phyloP scores from a whole-genome alignment of 345 rosid genomes.

The Ceriops decandra region DNA sequence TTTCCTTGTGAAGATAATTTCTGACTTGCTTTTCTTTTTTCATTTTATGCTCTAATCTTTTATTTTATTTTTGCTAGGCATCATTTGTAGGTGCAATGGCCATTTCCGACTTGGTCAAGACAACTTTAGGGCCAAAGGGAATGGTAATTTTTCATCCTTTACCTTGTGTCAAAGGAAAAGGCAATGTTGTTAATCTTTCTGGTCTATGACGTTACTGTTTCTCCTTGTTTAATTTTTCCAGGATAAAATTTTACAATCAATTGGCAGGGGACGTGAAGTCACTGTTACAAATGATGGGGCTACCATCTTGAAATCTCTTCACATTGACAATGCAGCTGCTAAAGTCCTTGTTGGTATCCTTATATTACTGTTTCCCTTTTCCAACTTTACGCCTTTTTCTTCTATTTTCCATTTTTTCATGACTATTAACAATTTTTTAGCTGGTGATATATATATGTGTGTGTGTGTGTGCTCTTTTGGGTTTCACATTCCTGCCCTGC shows the following conservation, averaged over 20 bases:
- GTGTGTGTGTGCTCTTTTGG: too few relatives aligned
- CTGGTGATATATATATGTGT: too few relatives aligned
- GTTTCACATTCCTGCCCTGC: too few relatives aligned
- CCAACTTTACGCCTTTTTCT: background rate
- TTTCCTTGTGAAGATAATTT: background rate
- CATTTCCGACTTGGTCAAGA: slow-evolving; percentile 81
- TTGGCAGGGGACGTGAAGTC: slow-evolving; percentile 75
- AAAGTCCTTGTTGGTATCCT: slow-evolving; percentile 93
- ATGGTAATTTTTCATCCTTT: slow-evolving; percentile 50
- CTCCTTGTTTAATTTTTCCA: slow-evolving; percentile 21
- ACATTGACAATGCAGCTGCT: slow-evolving; percentile 93
- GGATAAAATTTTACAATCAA: slow-evolving; percentile 97
- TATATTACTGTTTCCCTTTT: background rate
- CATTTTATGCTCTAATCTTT: background rate
- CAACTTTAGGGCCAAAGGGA: slow-evolving; percentile 96
- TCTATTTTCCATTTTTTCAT: background rate
- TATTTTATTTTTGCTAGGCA: slow-evolving; percentile 40
- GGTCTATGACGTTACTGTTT: slow-evolving; percentile 4
- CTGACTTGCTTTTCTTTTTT: background rate
- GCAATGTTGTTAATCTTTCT: background rate
- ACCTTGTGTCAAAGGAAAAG: background rate
- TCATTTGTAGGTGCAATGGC: slow-evolving; percentile 97
- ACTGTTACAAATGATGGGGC: slow-evolving; percentile 98
- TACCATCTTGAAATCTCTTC: slow-evolving; percentile 90
- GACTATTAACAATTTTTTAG: background rate